Percentiles rank a stretch among this genome's conserved stretches.
Evolutionary conservation across 805 yeast genomes (phyloP).

Genomic region (Saccharomycopsis sp.): DNA sequence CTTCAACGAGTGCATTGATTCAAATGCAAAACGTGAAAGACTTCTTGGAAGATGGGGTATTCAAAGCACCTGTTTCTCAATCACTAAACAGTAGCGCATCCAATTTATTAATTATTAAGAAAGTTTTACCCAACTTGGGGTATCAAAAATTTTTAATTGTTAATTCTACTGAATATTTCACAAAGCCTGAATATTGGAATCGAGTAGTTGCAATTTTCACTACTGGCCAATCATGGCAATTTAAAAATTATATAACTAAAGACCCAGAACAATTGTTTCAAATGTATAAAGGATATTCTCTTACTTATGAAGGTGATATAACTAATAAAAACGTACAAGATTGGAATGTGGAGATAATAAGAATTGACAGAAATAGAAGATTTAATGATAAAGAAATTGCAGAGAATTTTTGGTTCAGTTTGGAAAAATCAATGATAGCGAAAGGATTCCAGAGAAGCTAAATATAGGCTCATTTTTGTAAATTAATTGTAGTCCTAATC

Average conservation of each 20-base stretch:
- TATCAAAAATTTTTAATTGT: slow-evolving; percentile 70
- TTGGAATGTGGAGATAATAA: slow-evolving; percentile 84
- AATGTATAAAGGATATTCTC: slow-evolving; percentile 73
- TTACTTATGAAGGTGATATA: slow-evolving; percentile 70
- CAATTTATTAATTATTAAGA: slow-evolving; percentile 43
- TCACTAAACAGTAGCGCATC: slow-evolving; percentile 31
- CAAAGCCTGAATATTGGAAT: slow-evolving; percentile 97
- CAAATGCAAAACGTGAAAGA: slow-evolving; percentile 59
- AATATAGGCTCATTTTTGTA: too few species aligned
- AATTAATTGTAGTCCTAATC: too few species aligned
- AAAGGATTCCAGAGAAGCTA: slow-evolving; percentile 47
- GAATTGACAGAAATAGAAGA: slow-evolving; percentile 73
- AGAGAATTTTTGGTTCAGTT: slow-evolving; percentile 74
- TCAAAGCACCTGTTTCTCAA: slow-evolving; percentile 41
- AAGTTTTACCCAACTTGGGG: slow-evolving; percentile 51
- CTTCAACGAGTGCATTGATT: slow-evolving; percentile 68
- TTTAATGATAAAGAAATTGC: slow-evolving; percentile 86
- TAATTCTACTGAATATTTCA: slow-evolving; percentile 78
- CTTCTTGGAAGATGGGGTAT: slow-evolving; percentile 67
- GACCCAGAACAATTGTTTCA: slow-evolving; percentile 78
- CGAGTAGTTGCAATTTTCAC: slow-evolving; percentile 93
- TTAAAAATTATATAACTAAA: slow-evolving; percentile 76
- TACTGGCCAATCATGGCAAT: slow-evolving; percentile 98
- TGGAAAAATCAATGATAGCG: slow-evolving; percentile 65
- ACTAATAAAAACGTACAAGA: slow-evolving; percentile 67